phyloP scores from a whole-genome alignment of 1,139 yeast species.

The Kodamaea sp. region DNA sequence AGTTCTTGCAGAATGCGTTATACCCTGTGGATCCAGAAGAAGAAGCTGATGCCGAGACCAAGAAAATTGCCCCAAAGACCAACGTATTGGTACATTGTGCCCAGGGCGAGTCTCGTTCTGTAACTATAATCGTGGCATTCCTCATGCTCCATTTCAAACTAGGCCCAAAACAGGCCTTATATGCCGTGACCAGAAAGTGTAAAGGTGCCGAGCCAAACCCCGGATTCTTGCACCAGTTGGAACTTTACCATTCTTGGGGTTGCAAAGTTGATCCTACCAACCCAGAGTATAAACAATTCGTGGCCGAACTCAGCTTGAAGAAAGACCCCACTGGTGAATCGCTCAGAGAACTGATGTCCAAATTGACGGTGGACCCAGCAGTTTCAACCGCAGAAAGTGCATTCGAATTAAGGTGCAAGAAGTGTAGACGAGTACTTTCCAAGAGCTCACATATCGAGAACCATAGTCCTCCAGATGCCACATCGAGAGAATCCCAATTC shows the following conservation, averaged over 20 bases:
- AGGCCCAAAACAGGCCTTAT: slow-evolving; percentile 59
- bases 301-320: slow-evolving; percentile 25
- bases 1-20: slow-evolving; percentile 67
- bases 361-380: slow-evolving; percentile 10
- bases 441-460: slow-evolving; percentile 49
- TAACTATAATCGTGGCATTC: slow-evolving; percentile 70
- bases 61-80: slow-evolving; percentile 31
- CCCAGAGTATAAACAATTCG: slow-evolving; percentile 28
- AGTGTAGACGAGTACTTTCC: slow-evolving; percentile 65
- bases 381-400: slow-evolving; percentile 2
- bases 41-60: background rate
- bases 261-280: slow-evolving; percentile 26
- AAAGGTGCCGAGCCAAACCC: slow-evolving; percentile 69
- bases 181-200: slow-evolving; percentile 68
- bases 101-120: slow-evolving; percentile 88
- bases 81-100: slow-evolving; percentile 69
- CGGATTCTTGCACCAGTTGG: slow-evolving; percentile 72
- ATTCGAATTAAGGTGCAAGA: slow-evolving; percentile 61
- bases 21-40: slow-evolving; percentile 18
- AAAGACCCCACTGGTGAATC: slow-evolving; percentile 31
- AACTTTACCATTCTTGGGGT: slow-evolving; percentile 49
- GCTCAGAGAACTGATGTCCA: slow-evolving; percentile 14
- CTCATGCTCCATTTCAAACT: slow-evolving; percentile 73
- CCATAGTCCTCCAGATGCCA: slow-evolving; percentile 61
- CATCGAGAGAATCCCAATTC: slow-evolving; percentile 63